Conservation (phyloP, 345 rosid genomes). For the Gossypium stocksii region DNA sequence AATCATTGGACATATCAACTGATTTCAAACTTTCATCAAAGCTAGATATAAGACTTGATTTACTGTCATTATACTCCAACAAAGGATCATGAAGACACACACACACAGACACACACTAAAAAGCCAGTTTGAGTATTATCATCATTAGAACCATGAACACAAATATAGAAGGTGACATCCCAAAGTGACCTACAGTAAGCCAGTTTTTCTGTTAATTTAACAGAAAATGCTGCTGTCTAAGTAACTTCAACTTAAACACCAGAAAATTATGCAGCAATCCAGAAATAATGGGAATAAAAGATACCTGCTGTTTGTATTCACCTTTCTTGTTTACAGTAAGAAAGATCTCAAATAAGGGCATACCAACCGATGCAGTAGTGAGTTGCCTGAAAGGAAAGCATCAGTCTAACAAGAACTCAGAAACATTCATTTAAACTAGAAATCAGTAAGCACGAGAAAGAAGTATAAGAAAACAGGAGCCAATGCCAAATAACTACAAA, state of each 20-base stretch:
- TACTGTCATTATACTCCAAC: background rate
- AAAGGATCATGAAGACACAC: background rate
- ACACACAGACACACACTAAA: too few species aligned
- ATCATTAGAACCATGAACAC: background rate
- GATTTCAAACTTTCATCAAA: background rate
- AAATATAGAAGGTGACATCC: background rate
- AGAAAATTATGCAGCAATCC: background rate
- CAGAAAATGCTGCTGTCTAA: background rate
- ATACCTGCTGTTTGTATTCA: slow-evolving; percentile 77
- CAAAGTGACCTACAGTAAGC: background rate
- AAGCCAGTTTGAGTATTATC: background rate
- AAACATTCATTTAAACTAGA: slow-evolving; percentile 2
- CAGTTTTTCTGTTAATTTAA: background rate
- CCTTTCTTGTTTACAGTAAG: slow-evolving; percentile 62
- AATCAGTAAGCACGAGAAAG: background rate
- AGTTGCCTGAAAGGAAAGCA: slow-evolving; percentile 61
- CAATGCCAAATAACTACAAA: background rate
- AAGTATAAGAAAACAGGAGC: background rate
- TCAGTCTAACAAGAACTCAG: slow-evolving; percentile 18
- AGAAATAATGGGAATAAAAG: slow-evolving; percentile 13
- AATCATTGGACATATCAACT: background rate
- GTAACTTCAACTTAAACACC: background rate
- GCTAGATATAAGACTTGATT: background rate
- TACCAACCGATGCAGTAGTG: slow-evolving; percentile 59
- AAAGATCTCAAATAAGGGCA: slow-evolving; percentile 84